A percentile compares a stretch with the other conserved stretches of the same genome.
Evolutionary conservation across 2,329 filamentous ascomycete genomes (phyloP).

Genomic region (Zasmidium citrigriseum): DNA sequence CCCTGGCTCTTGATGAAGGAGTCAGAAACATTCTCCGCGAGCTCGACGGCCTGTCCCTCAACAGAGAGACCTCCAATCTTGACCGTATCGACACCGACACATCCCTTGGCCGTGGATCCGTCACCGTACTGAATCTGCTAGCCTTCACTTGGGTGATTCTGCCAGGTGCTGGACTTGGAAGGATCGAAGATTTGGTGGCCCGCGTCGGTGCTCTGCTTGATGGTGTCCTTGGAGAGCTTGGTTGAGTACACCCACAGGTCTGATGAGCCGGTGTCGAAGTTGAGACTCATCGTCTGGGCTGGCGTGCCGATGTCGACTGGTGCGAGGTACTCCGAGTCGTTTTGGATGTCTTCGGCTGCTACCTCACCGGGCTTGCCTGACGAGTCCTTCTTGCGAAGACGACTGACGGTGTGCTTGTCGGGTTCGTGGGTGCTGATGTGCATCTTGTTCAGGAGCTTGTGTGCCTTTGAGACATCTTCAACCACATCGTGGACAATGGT

Average conservation of each 20-base stretch:
- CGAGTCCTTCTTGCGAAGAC: constrained; percentile 11
- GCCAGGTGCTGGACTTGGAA: constrained; percentile 62
- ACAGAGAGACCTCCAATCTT: constrained; percentile 63
- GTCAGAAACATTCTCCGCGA: constrained; percentile 60
- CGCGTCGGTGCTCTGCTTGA: constrained; percentile 31
- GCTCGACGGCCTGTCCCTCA: constrained; percentile 64
- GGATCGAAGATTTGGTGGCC: constrained; percentile 62
- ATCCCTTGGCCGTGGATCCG: constrained; percentile 65
- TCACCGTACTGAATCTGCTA: constrained; percentile 73
- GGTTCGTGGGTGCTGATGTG: constrained; percentile 8
- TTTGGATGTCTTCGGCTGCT: constrained; percentile 61
- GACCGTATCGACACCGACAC: constrained; percentile 64
- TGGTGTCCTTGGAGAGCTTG: constrained; percentile 25
- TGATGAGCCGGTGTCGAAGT: constrained; percentile 71
- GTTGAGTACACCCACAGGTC: constrained; percentile 60
- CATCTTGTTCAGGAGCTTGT: constrained; percentile 12
- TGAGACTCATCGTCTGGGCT: constrained; percentile 58
- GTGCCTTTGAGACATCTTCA: constrained; percentile 8
- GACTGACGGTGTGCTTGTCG: constrained; percentile 11
- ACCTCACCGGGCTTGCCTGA: constrained; percentile 25
- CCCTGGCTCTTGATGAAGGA: constrained; percentile 59
- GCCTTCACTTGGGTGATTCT: constrained; percentile 47
- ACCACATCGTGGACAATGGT: constrained; percentile 18
- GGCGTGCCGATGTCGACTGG: constrained; percentile 66
- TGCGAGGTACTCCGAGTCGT: constrained; percentile 67